Evolutionary conservation across 306 rosid species (phyloP).

Genomic region (Ceratonia siliqua): DNA sequence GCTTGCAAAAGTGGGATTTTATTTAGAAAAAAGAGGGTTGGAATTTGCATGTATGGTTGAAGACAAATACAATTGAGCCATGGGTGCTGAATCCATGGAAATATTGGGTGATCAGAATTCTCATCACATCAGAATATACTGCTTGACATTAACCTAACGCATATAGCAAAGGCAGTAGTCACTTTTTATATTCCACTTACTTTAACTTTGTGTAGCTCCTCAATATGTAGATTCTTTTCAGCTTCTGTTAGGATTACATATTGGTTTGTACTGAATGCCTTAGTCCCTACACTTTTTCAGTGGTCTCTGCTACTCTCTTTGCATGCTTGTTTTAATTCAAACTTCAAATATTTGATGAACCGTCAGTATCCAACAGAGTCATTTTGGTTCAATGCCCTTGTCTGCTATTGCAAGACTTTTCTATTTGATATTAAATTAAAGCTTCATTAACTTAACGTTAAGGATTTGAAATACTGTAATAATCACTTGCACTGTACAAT

Average conservation of each 20-base stretch:
- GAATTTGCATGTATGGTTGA: neutral
- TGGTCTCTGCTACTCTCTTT: neutral
- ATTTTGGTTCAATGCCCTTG: constrained; percentile 39
- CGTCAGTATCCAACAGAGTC: constrained; percentile 19
- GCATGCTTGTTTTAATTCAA: constrained; percentile 25
- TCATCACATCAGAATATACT: neutral
- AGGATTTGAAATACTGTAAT: constrained; percentile 33
- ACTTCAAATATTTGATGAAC: constrained; percentile 19
- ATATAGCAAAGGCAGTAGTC: neutral
- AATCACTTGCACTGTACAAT: constrained; percentile 16
- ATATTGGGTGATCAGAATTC: neutral
- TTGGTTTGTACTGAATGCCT: neutral
- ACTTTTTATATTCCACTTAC: constrained; percentile 3
- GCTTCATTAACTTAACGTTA: constrained; percentile 17
- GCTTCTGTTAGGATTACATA: neutral
- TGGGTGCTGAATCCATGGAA: constrained; percentile 28
- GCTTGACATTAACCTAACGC: constrained; percentile 23
- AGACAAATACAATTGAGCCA: constrained; percentile 10
- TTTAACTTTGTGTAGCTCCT: neutral
- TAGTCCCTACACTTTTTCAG: neutral
- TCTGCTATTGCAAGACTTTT: constrained; percentile 13
- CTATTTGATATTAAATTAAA: neutral
- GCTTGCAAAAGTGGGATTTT: no score
- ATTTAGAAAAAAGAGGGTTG: neutral
- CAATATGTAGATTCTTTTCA: neutral